Evolutionary conservation across 2,329 filamentous ascomycete species (phyloP), one percentile per base, ranked within the genome.

Genomic region (Colletotrichum echinochloae): DNA sequence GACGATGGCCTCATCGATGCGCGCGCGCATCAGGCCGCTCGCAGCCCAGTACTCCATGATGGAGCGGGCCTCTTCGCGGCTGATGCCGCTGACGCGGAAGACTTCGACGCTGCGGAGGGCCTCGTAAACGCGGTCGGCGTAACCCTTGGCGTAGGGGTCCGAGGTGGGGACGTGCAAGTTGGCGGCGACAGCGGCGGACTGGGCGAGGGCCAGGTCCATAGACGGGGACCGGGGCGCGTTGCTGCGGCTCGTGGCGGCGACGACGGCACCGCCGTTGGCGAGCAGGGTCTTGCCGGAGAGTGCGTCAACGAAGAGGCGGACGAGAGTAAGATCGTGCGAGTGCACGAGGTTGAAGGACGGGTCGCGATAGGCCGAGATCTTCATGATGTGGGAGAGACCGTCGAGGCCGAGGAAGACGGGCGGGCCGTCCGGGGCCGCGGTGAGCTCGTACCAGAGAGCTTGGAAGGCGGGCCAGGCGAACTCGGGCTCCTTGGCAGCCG

Each of bases 41-140:
- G 89, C 90, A 6, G 94, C 94, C 86, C 95, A 98, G 83, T 98
- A 98, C 83, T 98, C 94, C 90, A 98, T 91, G 75, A 97, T 84
- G 0, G 90, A 87, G 70, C 91, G 88, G 14, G 93, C 90, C 82
- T 98, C 95, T 2, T 86, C 82, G 81, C 91, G 93, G 75, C 84
- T 91, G 74, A 98, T 77, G 11, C 93, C 92, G 51, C 87, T 85
- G 26, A 97, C 78, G 26, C 88, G 86, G 63, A 90, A 73, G 2
- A 90, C 82, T 69, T 82, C 79, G 49, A 86, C 83, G 54, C 83
- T 83, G 72, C 84, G 80, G 62, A 91, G 81, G 1, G 82, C 82
- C 28, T 85, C 84, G 73, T 88, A 87, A 52, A 87, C 85, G 49
- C 88, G 84, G 63, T 84, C 79, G 75, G 91, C 89, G 79, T 89